Base-by-base conservation (phyloP, 163 green algal species). In the Chlorella variabilis region DNA sequence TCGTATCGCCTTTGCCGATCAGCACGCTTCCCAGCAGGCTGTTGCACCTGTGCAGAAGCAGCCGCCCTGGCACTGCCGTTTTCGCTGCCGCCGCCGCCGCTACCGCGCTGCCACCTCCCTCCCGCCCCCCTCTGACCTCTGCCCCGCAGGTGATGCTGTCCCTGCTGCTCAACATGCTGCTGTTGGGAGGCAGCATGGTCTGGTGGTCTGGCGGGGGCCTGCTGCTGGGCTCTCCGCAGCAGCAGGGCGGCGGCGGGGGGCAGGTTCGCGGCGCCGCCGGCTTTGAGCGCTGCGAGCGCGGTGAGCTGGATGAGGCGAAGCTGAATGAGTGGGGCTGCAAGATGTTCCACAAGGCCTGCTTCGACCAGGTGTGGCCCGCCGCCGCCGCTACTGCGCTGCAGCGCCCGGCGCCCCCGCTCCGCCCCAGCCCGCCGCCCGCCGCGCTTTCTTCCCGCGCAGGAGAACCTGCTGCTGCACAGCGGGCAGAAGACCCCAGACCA, bases 91-190 rank as follows among this genome's bases (percentile, higher is more conserved):
- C n/a, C n/a, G n/a, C n/a, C n/a, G n/a, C n/a, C n/a, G n/a, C n/a
- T n/a, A n/a, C n/a, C n/a, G n/a, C n/a, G n/a, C n/a, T n/a, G n/a
- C n/a, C n/a, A n/a, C n/a, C n/a, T n/a, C n/a, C n/a, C n/a, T n/a
- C n/a, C n/a, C n/a, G n/a, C n/a, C n/a, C n/a, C n/a, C n/a, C n/a
- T n/a, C n/a, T n/a, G n/a, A n/a, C n/a, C n/a, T n/a, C n/a, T n/a
- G n/a, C n/a, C n/a, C n/a, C 61, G 6, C 54, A 79, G 71, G 71
- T 79, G 25, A 27, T 79, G 51, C 71, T 79, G 71, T 79, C 71
- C 7, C 71, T 79, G 54, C 34, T 79, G 54, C 36, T 79, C 54
- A 79, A 79, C 36, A 13, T 68, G 0, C 36, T 79, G 71, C 71
- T 79, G 71, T 20, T 69, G 34, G 71, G 71, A 27, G 34, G 1